Base-by-base conservation (phyloP, 345 rosid genomes). In the Fremontodendron californicum region DNA sequence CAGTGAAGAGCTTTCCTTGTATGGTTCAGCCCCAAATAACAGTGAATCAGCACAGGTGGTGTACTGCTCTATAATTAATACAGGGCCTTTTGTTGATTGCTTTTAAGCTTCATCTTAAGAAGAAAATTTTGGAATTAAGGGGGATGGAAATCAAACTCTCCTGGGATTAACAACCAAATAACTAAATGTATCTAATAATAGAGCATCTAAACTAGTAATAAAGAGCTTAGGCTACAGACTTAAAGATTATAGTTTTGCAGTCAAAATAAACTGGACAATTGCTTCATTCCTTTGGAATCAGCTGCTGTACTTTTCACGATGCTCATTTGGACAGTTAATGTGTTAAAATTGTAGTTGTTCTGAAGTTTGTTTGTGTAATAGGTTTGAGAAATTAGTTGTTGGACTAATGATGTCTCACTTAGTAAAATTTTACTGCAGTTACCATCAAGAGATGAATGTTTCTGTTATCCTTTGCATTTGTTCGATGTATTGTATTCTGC, bases 1-100 rank as follows among this genome's bases (percentile, higher is more conserved):
- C 57, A 92, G 93, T 74, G 98, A 96, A 82, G 99, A 96, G 90
- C 97, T 96, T 76, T 91, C 96, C 29, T 79, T 96, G 77, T 93
- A 85, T 86, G 96, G 93, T 75, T 90, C 94, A 40, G 86, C 90
- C 9, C 83, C 93, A 84, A 91, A 90, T 78, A 92, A 85, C 81
- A 80, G 93, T 9, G 96, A 93, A 82, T 96, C 95, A 64, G 82
- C 92, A 43, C 97, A 92, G 99, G 99, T 96, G 81, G 77, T 65
- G 63, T 55, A 54, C 57, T 57, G 23, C 73, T 73, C 74, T 77
- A 6, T 7, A 62, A 35, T 33, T 49, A 27, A 29, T 52, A 2
- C n/a, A 37, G 21, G 58, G 52, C 27, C 77, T 25, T 73, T 55
- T 64, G 71, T 69, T 19, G 9, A 35, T 49, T 46, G 64, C 18